Evolutionary conservation across 1,284 basidiomycete species (phyloP).

Genomic region (Malassezia nana): DNA sequence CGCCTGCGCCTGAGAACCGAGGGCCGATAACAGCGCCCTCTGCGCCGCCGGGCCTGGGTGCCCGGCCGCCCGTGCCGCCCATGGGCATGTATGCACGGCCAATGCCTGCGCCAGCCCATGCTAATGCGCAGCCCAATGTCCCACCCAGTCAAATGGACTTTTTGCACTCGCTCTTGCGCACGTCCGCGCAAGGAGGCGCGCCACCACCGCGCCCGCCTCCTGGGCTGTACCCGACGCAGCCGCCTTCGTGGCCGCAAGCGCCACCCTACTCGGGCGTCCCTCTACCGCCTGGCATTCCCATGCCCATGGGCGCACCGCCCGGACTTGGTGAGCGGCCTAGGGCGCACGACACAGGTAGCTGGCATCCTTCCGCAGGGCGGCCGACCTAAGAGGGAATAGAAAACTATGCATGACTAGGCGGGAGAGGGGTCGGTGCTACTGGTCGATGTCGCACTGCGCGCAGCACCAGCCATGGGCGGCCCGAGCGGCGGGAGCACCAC

Average conservation of each 20-base stretch:
- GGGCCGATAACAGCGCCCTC: neutral
- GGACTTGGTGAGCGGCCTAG: neutral
- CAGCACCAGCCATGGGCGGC: neutral
- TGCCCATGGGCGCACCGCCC: neutral
- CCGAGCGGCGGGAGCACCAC: neutral
- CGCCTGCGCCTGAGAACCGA: neutral
- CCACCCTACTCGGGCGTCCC: neutral
- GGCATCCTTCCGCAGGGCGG: neutral
- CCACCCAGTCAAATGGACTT: neutral
- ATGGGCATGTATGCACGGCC: neutral
- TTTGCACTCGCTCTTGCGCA: constrained; percentile 2
- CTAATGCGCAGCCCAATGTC: neutral
- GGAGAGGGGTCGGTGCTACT: neutral
- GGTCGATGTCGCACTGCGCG: neutral
- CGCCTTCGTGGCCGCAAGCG: neutral
- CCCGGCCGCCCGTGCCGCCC: neutral
- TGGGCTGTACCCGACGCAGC: neutral
- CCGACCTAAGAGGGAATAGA: neutral
- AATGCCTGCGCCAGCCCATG: neutral
- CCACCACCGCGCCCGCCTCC: neutral
- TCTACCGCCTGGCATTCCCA: neutral
- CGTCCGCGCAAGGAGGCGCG: neutral
- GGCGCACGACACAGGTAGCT: neutral
- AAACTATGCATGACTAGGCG: neutral
- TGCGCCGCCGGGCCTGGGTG: neutral